Conservation (phyloP, 2,329 filamentous ascomycete genomes). For the Stagonosporopsis rhizophila region DNA sequence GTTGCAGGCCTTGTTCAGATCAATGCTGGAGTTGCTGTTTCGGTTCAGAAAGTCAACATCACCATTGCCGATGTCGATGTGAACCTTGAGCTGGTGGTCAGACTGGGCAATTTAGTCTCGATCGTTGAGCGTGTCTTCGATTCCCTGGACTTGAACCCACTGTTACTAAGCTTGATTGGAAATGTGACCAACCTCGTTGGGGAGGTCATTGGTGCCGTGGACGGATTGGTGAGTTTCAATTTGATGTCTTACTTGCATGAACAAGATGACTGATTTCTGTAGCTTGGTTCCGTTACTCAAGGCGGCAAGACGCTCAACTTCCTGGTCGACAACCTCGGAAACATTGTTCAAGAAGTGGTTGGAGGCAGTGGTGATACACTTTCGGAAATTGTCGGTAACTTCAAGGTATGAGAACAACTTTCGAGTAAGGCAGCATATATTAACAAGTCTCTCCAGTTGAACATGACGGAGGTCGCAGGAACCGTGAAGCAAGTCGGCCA, state of each 20-base stretch:
- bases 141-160: conserved; percentile 66
- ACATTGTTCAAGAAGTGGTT: conserved; percentile 67
- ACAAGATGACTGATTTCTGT: conserved; percentile 5
- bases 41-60: conserved; percentile 63
- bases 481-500: conserved; percentile 46
- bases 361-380: conserved; percentile 55
- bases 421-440: not conserved
- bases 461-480: conserved; percentile 63
- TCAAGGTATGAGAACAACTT: conserved; percentile 39
- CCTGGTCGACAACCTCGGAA: conserved; percentile 67
- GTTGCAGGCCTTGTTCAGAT: conserved; percentile 64
- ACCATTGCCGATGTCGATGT: conserved; percentile 68
- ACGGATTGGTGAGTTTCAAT: conserved; percentile 53
- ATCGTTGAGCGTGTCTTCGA: conserved; percentile 68
- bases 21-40: conserved; percentile 58
- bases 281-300: conserved; percentile 64
- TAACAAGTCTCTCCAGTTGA: conserved; percentile 38
- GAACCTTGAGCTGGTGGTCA: conserved; percentile 65
- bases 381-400: conserved; percentile 65
- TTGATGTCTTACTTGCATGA: not conserved
- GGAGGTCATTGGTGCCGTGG: conserved; percentile 63
- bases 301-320: conserved; percentile 63
- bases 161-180: conserved; percentile 64
- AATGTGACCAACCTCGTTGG: conserved; percentile 61
- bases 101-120: conserved; percentile 65